Percentiles rank a stretch among this genome's conserved stretches.
These are phyloP conservation scores for Diaporthe vexans DNA, from an alignment of 2,329 filamentous ascomycete species.

Conservation along the genomic window DNA sequence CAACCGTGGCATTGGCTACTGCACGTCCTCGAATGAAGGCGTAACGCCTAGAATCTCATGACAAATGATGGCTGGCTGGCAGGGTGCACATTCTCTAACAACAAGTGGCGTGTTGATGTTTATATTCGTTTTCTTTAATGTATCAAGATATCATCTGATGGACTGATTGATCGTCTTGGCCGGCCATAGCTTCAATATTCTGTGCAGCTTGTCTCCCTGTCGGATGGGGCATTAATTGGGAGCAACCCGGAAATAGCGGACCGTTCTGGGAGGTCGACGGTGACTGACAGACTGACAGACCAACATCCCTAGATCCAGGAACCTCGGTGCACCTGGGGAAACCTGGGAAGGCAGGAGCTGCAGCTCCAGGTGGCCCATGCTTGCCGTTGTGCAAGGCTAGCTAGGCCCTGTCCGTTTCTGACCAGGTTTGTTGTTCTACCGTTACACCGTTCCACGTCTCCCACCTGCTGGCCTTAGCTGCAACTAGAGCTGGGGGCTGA, in stretches of 20 bases:
- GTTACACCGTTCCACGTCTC: not conserved
- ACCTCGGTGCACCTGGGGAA: constrained; percentile 15
- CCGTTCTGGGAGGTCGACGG: constrained; percentile 5
- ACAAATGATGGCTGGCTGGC: constrained; percentile 29
- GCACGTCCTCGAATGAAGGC: not conserved
- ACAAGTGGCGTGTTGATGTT: constrained; percentile 24
- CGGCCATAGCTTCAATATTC: constrained; percentile 13
- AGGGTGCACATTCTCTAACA: constrained; percentile 13
- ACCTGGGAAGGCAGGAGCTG: constrained; percentile 11
- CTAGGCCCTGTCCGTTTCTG: constrained; percentile 12
- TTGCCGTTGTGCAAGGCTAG: not conserved
- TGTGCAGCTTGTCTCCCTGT: constrained; percentile 27
- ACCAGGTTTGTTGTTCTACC: not conserved
- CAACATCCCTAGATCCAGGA: not conserved
- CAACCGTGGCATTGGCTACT: constrained; percentile 20
- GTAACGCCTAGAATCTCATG: constrained; percentile 24
- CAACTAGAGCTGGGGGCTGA: constrained; percentile 7
- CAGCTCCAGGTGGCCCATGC: constrained; percentile 22
- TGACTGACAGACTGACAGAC: not conserved
- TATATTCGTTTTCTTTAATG: not conserved
- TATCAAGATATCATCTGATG: constrained; percentile 19
- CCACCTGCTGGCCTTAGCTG: not conserved
- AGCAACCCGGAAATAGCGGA: constrained; percentile 13
- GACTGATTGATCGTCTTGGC: constrained; percentile 14
- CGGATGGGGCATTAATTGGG: constrained; percentile 15